A percentile compares a stretch with the other conserved stretches of the same genome.
phyloP scores from a whole-genome alignment of 352 stramenopile species.

The Globisporangium middletonii region DNA sequence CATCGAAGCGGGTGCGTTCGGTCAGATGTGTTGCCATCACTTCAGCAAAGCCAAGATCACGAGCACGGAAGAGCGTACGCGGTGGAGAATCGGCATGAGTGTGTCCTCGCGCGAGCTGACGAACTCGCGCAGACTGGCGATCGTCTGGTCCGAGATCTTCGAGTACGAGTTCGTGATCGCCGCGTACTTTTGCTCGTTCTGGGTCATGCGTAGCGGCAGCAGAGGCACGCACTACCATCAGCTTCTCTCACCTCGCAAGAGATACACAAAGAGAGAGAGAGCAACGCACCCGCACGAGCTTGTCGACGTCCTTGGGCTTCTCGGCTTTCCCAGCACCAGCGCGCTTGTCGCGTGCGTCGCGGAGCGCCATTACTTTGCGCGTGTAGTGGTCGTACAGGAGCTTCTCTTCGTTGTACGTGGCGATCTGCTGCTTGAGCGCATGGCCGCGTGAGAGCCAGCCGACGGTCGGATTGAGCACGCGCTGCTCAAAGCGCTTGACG shows the following conservation, averaged over 20 bases:
- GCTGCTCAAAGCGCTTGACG: constrained; percentile 46
- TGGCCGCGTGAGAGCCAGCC: constrained; percentile 50
- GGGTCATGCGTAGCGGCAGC: neutral
- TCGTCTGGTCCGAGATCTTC: constrained; percentile 53
- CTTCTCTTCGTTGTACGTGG: constrained; percentile 59
- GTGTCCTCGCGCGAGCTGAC: constrained; percentile 49
- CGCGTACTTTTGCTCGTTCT: constrained; percentile 79
- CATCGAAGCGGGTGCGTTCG: too few species aligned
- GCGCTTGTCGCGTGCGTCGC: constrained; percentile 62
- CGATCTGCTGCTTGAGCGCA: constrained; percentile 38
- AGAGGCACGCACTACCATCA: neutral
- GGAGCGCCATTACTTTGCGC: constrained; percentile 57
- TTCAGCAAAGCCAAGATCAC: too few species aligned
- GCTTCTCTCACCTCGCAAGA: too few species aligned
- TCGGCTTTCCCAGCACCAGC: constrained; percentile 38
- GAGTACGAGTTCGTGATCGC: constrained; percentile 58
- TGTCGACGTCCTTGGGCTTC: constrained; percentile 73
- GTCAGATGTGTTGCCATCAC: too few species aligned
- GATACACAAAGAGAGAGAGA: neutral
- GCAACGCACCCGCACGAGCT: constrained; percentile 47
- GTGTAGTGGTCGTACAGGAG: constrained; percentile 76
- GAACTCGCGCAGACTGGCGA: constrained; percentile 57
- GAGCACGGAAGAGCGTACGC: constrained; percentile 15
- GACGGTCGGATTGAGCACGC: constrained; percentile 45
- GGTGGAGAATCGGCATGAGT: constrained; percentile 55